Base-by-base conservation (phyloP, 805 yeast genomes). In the Danielozyma ontarioensis region DNA sequence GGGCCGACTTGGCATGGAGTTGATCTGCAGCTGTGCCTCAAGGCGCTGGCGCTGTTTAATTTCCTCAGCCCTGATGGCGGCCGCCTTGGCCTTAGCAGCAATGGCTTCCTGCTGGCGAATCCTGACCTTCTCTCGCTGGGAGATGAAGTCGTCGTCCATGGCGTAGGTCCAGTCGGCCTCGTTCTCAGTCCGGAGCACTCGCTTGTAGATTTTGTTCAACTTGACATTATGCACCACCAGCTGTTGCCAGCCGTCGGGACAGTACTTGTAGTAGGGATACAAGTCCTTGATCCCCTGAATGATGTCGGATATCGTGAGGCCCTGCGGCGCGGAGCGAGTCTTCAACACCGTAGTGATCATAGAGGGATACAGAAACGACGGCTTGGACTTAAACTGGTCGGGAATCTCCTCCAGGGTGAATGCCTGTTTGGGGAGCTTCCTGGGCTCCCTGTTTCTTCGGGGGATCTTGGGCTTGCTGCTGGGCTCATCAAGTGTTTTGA, bases 101-200 rank as follows among this genome's bases (percentile, higher is more conserved):
- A 83, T 80, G 34, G 71, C 68, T 47, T 79, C 84, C 34, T 78
- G 75, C 53, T 78, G 83, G 41, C 44, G 45, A 36, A 53, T 55
- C 58, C 84, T 76, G 29, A 72, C 78, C 40, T 72, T 76, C 51
- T 89, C 97, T 57, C 84, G 77, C 46, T 88, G 96, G 14, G 80
- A 80, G 36, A 84, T 76, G 41, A 80, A 86, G 39, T 78, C 82
- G 40, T 87, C 95, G 60, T 93, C 96, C 25, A 93, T 64, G 3
- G 90, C 90, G 95, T 96, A 90, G 19, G 85, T 62, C 94, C 95
- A 89, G 36, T 95, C 96, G n/a, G 94, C 93, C 46, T 84, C 93
- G 23, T 40, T 27, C 19, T 40, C 53, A 39, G 83, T 81, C 25
- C 87, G 78, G 33, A 32, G 36, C 12, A 83, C 80, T 50, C 83